A percentile compares a stretch with the other conserved stretches of the same genome.
Conservation (phyloP, 2,329 filamentous ascomycete species). For the Penicillium sp. region DNA sequence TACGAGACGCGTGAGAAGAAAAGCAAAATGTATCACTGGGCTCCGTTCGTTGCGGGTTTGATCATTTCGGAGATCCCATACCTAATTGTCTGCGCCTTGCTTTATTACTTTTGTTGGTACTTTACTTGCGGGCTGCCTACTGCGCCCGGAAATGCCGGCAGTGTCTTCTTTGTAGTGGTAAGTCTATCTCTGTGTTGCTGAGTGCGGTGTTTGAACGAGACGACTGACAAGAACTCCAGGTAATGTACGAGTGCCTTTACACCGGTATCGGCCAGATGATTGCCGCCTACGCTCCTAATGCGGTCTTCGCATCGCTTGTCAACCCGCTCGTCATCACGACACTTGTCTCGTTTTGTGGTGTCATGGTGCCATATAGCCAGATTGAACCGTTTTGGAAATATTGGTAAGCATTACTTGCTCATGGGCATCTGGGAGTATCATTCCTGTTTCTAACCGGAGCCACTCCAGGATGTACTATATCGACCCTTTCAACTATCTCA, state of each 20-base stretch:
- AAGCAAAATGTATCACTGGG: not conserved
- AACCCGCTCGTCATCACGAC: not conserved
- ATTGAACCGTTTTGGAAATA: not conserved
- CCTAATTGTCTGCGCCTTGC: not conserved
- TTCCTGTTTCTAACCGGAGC: not conserved
- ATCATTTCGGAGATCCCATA: not conserved
- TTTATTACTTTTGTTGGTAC: not conserved
- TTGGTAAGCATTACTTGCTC: not conserved
- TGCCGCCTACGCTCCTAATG: not conserved
- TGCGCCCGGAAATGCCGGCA: not conserved
- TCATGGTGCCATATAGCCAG: not conserved
- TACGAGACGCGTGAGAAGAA: constrained; percentile 1
- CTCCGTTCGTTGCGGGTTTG: not conserved
- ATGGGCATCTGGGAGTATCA: too few species aligned
- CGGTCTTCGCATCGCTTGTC: not conserved
- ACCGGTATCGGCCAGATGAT: not conserved
- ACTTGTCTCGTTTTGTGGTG: not conserved
- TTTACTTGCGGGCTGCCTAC: not conserved
- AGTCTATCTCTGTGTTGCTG: too few species aligned
- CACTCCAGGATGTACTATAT: not conserved
- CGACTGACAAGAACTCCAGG: not conserved
- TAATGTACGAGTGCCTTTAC: not conserved
- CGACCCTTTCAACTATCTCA: not conserved
- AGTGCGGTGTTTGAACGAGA: too few species aligned
- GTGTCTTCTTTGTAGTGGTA: not conserved